A percentile compares a stretch with the other conserved stretches of the same genome.
Conservation (phyloP, 2,329 filamentous ascomycete genomes). For the Mycocentrospora acerina region DNA sequence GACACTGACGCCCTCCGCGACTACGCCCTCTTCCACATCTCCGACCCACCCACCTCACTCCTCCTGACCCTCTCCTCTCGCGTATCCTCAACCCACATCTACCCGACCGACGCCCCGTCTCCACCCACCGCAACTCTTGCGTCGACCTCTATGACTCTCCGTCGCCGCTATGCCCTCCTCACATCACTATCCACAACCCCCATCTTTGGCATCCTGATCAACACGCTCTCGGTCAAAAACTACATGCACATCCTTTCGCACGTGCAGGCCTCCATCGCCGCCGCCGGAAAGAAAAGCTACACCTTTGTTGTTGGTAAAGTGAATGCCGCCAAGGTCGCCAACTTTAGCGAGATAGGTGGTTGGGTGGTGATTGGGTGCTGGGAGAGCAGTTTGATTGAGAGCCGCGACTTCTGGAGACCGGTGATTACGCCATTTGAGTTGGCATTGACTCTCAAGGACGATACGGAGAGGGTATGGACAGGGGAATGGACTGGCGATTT, state of each 20-base stretch:
- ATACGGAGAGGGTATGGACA: conserved; percentile 79
- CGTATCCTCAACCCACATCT: conserved; percentile 76
- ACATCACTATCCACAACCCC: conserved; percentile 77
- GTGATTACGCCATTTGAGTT: conserved; percentile 96
- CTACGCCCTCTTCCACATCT: conserved; percentile 82
- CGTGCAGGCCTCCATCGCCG: conserved; percentile 70
- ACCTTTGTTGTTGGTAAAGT: conserved; percentile 96
- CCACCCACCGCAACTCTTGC: conserved; percentile 45
- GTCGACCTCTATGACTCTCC: conserved; percentile 62
- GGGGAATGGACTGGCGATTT: conserved; percentile 89
- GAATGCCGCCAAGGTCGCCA: conserved; percentile 92
- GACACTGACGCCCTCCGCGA: conserved; percentile 56
- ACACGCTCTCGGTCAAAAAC: conserved; percentile 89
- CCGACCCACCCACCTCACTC: conserved; percentile 75
- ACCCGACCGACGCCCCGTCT: conserved; percentile 55
- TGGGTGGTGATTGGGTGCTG: conserved; percentile 98
- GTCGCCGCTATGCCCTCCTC: conserved; percentile 84
- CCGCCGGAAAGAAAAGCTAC: conserved; percentile 90
- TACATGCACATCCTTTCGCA: conserved; percentile 80
- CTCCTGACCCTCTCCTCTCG: conserved; percentile 85
- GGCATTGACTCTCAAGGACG: conserved; percentile 71
- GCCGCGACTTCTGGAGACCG: conserved; percentile 82
- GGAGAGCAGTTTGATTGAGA: conserved; percentile 92
- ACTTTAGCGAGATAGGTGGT: conserved; percentile 91
- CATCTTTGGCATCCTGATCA: conserved; percentile 91